Base-by-base conservation (phyloP, 306 rosid genomes). In the Rosa persica region DNA sequence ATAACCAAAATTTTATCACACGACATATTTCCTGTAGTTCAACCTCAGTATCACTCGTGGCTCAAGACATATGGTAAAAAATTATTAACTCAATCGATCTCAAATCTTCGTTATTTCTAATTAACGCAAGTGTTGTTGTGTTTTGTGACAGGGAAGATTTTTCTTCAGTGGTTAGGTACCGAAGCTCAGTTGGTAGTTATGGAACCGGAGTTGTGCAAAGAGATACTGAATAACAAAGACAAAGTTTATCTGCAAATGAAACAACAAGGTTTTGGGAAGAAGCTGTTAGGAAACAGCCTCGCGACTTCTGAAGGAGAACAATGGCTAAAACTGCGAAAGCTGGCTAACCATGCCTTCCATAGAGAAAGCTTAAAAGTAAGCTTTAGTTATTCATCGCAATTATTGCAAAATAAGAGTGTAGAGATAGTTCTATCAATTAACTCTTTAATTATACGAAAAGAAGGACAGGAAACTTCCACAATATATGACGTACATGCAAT, bases 11-110 rank as follows among this genome's bases (percentile, higher is more conserved):
- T 12, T 55, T n/a, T n/a, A n/a, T 55, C 27, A 20, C 27, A 55
- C 9, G 27, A n/a, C 62, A 55, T 55, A 55, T 55, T 55, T 55
- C 62, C 27, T 55, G 5, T 55, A n/a, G 0, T 55, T 55, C 62
- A 55, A 55, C 30, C 62, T 55, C 62, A 55, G 62, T 55, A 55
- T n/a, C 62, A 55, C 62, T 55, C 27, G 4, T 55, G 62, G 62
- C 62, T 55, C 13, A 55, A 7, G 25, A 54, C 4, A 54, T 54
- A 54, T 20, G 60, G 60, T 54, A 54, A 54, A 2, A 54, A 54
- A 54, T 20, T 54, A 5, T 49, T 5, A 4, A 16, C n/a, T 49
- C 52, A 0, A 47, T 47, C 16, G 5, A 52, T 42, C 44, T 42
- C 44, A 42, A 8, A 42, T 42, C 43, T 42, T 42, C 1, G 44